phyloP scores from a whole-genome alignment of 2,329 filamentous ascomycete genomes.

The Sporothrix euskadiensis region DNA sequence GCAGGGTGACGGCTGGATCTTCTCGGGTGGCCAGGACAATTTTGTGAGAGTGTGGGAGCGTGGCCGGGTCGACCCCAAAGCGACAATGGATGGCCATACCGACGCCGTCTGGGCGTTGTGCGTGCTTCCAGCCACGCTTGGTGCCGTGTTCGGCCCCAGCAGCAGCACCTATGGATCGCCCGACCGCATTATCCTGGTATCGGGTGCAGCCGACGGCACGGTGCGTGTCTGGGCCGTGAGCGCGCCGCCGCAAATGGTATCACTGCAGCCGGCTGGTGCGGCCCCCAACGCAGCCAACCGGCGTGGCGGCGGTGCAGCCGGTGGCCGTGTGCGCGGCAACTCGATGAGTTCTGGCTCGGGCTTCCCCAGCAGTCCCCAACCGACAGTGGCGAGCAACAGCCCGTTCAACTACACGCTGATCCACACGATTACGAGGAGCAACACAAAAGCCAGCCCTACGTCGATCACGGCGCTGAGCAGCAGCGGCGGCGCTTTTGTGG shows the following conservation, averaged over 20 bases:
- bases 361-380: slow-evolving; percentile 86
- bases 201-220: slow-evolving; percentile 85
- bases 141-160: slow-evolving; percentile 74
- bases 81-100: slow-evolving; percentile 88
- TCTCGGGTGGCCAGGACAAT: slow-evolving; percentile 92
- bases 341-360: slow-evolving; percentile 93
- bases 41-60: slow-evolving; percentile 95
- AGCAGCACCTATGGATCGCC: slow-evolving; percentile 73
- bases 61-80: slow-evolving; percentile 90
- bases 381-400: slow-evolving; percentile 78
- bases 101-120: slow-evolving; percentile 96
- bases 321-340: slow-evolving; percentile 80
- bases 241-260: slow-evolving; percentile 80
- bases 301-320: slow-evolving; percentile 53
- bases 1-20: slow-evolving; percentile 95
- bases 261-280: slow-evolving; percentile 66
- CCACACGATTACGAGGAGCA: slow-evolving; percentile 75
- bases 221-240: slow-evolving; percentile 95
- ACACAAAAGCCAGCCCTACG: slow-evolving; percentile 73
- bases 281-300: slow-evolving; percentile 48
- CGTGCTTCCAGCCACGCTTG: slow-evolving; percentile 81
- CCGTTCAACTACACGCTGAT: slow-evolving; percentile 87
- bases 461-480: slow-evolving; percentile 87
- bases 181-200: slow-evolving; percentile 86
- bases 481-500: slow-evolving; percentile 84